Percentiles rank a stretch among this genome's conserved stretches.
phyloP scores from a whole-genome alignment of 805 yeast species.

The Kregervanrija pseudodelftensis region DNA sequence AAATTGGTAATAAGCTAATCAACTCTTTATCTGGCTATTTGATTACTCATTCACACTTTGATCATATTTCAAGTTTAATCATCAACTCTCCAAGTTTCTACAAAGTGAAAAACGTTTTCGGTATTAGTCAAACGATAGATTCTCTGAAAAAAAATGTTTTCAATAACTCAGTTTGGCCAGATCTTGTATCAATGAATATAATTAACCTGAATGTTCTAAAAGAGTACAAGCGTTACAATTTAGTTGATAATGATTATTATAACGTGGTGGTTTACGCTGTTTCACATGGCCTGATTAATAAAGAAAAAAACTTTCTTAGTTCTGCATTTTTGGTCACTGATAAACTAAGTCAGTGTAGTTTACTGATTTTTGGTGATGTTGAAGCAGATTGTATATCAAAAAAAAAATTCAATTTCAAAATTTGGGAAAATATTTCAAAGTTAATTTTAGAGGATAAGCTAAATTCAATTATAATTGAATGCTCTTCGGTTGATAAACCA shows the following conservation, averaged over 20 bases:
- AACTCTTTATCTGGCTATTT: constrained; percentile 37
- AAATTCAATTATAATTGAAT: constrained; percentile 63
- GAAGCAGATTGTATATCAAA: constrained; percentile 56
- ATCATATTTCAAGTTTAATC: constrained; percentile 64
- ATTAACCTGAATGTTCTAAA: constrained; percentile 19
- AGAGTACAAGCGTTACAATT: background rate
- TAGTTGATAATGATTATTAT: constrained; percentile 29
- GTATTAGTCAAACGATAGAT: constrained; percentile 43
- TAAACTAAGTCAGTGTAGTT: constrained; percentile 21
- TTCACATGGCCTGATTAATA: constrained; percentile 27
- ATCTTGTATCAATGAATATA: constrained; percentile 34
- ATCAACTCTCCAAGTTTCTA: constrained; percentile 60
- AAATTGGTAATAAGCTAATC: constrained; percentile 19
- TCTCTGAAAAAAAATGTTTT: constrained; percentile 52
- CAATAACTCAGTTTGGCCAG: constrained; percentile 80
- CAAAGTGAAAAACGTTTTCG: constrained; percentile 40
- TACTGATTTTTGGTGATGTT: constrained; percentile 77
- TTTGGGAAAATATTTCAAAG: constrained; percentile 56
- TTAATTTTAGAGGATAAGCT: constrained; percentile 35
- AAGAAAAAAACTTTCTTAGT: constrained; percentile 30
- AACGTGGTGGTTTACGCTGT: constrained; percentile 34
- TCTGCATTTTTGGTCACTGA: constrained; percentile 53
- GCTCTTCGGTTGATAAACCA: constrained; percentile 51
- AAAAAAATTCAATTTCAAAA: constrained; percentile 27
- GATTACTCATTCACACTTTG: constrained; percentile 80